Conservation (phyloP, 2,329 filamentous ascomycete species). For the Colletotrichum destructivum region DNA sequence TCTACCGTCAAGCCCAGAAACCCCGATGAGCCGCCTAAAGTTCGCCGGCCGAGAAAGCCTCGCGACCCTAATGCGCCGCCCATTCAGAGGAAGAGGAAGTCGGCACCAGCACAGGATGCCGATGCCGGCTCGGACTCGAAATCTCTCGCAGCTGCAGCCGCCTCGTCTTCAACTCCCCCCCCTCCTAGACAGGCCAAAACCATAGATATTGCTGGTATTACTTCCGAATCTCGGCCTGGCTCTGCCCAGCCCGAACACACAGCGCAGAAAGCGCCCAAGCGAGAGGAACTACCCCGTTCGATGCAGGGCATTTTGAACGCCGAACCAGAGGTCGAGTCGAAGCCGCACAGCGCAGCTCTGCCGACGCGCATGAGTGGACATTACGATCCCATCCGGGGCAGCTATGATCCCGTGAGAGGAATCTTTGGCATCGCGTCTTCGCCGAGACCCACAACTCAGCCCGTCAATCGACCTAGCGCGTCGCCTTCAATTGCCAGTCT, state of each 20-base stretch:
- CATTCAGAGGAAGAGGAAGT: slow-evolving; percentile 69
- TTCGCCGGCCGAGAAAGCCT: slow-evolving; percentile 69
- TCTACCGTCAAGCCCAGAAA: slow-evolving; percentile 64
- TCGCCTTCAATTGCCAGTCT: slow-evolving; percentile 94
- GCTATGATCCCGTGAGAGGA: slow-evolving; percentile 73
- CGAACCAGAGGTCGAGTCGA: slow-evolving; percentile 59
- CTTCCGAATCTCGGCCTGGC: slow-evolving; percentile 46
- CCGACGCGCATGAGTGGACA: slow-evolving; percentile 79
- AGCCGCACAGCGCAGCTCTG: slow-evolving; percentile 59
- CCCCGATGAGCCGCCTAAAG: slow-evolving; percentile 63
- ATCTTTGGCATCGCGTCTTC: slow-evolving; percentile 61
- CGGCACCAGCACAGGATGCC: slow-evolving; percentile 56
- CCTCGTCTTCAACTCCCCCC: slow-evolving; percentile 43
- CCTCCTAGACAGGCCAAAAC: slow-evolving; percentile 56
- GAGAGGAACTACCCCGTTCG: slow-evolving; percentile 65
- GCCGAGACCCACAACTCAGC: slow-evolving; percentile 60
- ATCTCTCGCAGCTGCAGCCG: slow-evolving; percentile 51
- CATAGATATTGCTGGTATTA: slow-evolving; percentile 54
- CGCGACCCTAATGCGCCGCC: slow-evolving; percentile 72
- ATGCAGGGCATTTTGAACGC: slow-evolving; percentile 72
- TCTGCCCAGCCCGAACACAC: slow-evolving; percentile 51
- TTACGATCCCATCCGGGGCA: slow-evolving; percentile 92
- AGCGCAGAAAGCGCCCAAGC: slow-evolving; percentile 64
- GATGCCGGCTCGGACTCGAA: slow-evolving; percentile 54
- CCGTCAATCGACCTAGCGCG: slow-evolving; percentile 80